These are phyloP conservation scores for Elongisporangium anandrum DNA, from an alignment of 352 stramenopile species.

Conservation along the genomic window DNA sequence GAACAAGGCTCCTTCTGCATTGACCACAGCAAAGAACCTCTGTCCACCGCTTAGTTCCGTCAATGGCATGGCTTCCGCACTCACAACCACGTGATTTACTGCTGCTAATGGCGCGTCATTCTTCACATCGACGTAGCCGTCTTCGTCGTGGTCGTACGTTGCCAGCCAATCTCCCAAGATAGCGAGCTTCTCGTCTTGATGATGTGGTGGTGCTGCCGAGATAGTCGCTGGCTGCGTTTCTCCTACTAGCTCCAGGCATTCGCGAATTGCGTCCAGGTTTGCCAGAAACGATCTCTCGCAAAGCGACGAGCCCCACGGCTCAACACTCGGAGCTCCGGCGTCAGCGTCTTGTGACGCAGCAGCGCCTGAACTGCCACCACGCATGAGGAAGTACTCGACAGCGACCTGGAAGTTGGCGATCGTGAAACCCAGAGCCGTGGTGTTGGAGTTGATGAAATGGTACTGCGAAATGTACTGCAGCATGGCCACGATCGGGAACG, in stretches of 20 bases:
- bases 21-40: slow-evolving; percentile 53
- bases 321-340: no score
- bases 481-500: slow-evolving; percentile 50
- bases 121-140: slow-evolving; percentile 13
- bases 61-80: no score
- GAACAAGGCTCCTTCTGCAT: slow-evolving; percentile 31
- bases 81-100: no score
- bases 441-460: slow-evolving; percentile 84
- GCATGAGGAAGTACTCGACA: slow-evolving; percentile 70
- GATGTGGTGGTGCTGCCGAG: no score
- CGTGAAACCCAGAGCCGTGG: slow-evolving; percentile 70
- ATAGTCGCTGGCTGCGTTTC: no score
- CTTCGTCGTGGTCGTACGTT: slow-evolving; percentile 12
- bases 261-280: no score
- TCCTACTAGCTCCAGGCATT: no score
- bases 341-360: no score
- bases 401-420: slow-evolving; percentile 81
- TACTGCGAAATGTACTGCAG: slow-evolving; percentile 74
- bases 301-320: no score
- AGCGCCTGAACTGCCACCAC: slow-evolving; percentile 6
- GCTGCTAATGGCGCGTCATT: not conserved
- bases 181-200: no score
- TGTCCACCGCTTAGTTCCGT: slow-evolving; percentile 40
- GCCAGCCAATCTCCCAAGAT: no score
- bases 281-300: no score